These are phyloP conservation scores for Pulchroboletus neoregius DNA, from an alignment of 1,284 basidiomycete species.

Conservation along the genomic window DNA sequence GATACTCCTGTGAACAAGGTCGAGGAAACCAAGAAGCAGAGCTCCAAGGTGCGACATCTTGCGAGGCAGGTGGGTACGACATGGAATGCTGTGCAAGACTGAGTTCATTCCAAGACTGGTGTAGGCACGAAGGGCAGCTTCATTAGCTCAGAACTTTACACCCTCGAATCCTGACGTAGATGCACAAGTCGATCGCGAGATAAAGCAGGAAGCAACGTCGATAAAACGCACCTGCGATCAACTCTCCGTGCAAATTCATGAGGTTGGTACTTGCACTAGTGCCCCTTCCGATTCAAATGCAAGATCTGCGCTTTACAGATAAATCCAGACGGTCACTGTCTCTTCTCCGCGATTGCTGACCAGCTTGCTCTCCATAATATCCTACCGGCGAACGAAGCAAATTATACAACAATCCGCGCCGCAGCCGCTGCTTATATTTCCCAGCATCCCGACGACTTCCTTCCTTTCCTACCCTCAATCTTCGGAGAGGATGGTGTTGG, in stretches of 20 bases:
- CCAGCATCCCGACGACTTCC: conserved; percentile 83
- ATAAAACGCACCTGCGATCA: conserved; percentile 69
- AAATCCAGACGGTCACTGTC: conserved; percentile 92
- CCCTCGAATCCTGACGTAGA: conserved; percentile 61
- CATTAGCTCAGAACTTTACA: conserved; percentile 56
- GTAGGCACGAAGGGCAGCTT: conserved; percentile 76
- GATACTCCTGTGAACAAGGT: conserved; percentile 40
- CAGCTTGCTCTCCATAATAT: conserved; percentile 70
- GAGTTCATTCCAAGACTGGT: conserved; percentile 2
- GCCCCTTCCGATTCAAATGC: conserved; percentile 3
- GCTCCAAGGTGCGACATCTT: conserved; percentile 68
- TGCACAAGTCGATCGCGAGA: conserved; percentile 64
- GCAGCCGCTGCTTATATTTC: conserved; percentile 84
- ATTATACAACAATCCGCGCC: conserved; percentile 57
- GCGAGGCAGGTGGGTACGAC: conserved; percentile 66
- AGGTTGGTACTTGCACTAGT: conserved; percentile 46
- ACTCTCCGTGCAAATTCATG: conserved; percentile 63
- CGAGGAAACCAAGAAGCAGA: conserved; percentile 53
- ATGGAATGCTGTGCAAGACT: neutral
- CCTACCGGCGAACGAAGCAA: conserved; percentile 53
- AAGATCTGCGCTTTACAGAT: conserved; percentile 49
- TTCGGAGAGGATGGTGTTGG: conserved; percentile 73
- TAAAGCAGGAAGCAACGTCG: conserved; percentile 67
- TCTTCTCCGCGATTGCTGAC: conserved; percentile 91
- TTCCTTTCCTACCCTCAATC: conserved; percentile 86